These are phyloP conservation scores for Phyllostachys edulis DNA, from an alignment of 176 grass and related monocot species.

Conservation along the genomic window DNA sequence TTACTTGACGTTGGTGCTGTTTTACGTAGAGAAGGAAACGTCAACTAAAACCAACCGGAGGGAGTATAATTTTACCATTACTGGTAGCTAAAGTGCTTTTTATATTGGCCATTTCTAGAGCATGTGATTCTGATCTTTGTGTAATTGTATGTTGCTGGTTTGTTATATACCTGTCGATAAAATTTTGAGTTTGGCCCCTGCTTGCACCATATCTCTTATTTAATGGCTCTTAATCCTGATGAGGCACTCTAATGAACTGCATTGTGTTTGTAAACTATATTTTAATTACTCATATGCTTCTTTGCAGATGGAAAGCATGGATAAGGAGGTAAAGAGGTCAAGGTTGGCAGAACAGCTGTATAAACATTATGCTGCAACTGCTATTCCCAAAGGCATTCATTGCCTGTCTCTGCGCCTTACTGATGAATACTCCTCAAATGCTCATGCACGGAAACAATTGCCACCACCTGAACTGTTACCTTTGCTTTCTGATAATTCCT, in stretches of 20 bases:
- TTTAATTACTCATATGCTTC: slow-evolving; percentile 1
- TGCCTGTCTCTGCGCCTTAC: slow-evolving; percentile 90
- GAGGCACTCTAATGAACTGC: neutral
- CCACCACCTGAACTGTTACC: slow-evolving; percentile 90
- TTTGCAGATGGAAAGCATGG: slow-evolving; percentile 93
- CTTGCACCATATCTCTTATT: slow-evolving; percentile 15
- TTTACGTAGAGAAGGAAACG: too few species aligned
- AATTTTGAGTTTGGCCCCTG: slow-evolving; percentile 2
- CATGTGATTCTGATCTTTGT: neutral
- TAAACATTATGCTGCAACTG: slow-evolving; percentile 88
- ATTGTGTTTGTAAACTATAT: slow-evolving; percentile 15
- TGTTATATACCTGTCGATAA: neutral
- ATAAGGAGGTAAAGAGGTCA: slow-evolving; percentile 76
- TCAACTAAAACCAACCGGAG: too few species aligned
- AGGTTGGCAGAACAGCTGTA: slow-evolving; percentile 80
- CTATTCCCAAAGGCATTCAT: slow-evolving; percentile 90
- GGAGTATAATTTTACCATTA: slow-evolving; percentile 1
- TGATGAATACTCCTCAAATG: slow-evolving; percentile 97
- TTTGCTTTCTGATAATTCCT: slow-evolving; percentile 79
- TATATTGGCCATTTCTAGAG: neutral
- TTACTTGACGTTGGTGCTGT: too few species aligned
- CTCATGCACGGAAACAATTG: slow-evolving; percentile 89
- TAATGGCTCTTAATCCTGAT: slow-evolving; percentile 23
- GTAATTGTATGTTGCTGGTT: neutral
- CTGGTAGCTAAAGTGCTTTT: neutral